phyloP scores from a whole-genome alignment of 352 stramenopile species.

The Globisporangium mamillatum region DNA sequence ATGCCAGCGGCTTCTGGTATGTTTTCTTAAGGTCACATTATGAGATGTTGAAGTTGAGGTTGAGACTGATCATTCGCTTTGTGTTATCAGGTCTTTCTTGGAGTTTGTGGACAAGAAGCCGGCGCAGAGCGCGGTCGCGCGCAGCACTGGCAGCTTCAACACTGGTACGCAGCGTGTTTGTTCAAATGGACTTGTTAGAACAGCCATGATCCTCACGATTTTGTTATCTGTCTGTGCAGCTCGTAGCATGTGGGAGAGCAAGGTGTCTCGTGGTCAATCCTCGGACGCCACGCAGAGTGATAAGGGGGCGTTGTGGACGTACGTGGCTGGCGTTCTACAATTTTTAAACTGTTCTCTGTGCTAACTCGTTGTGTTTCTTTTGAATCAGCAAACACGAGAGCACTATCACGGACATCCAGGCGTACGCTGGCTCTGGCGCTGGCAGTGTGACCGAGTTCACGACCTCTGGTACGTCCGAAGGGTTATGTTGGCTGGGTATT shows the following conservation, averaged over 20 bases:
- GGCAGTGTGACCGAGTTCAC: slow-evolving; percentile 74
- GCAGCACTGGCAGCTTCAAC: slow-evolving; percentile 61
- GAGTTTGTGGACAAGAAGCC: slow-evolving; percentile 82
- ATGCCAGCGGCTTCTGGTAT: slow-evolving; percentile 77
- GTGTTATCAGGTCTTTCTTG: slow-evolving; percentile 48
- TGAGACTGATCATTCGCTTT: not conserved
- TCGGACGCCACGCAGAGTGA: slow-evolving; percentile 79
- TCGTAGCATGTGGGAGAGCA: slow-evolving; percentile 82
- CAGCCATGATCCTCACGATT: not conserved
- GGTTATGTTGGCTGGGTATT: not conserved
- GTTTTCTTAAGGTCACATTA: not conserved
- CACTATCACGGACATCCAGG: slow-evolving; percentile 82
- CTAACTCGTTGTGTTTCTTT: slow-evolving; percentile 1
- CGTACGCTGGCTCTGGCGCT: slow-evolving; percentile 46
- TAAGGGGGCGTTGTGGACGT: slow-evolving; percentile 83
- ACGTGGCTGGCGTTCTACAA: slow-evolving; percentile 18
- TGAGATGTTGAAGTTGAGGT: slow-evolving; percentile 14
- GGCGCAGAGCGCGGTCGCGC: slow-evolving; percentile 49
- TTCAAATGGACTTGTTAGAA: not conserved
- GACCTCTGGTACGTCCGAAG: slow-evolving; percentile 58
- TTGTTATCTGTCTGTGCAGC: slow-evolving; percentile 26
- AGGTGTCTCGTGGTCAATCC: slow-evolving; percentile 78
- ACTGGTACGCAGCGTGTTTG: slow-evolving; percentile 33
- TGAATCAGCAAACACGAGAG: slow-evolving; percentile 74
- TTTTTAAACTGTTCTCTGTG: not conserved